Percentiles rank a stretch among this genome's conserved stretches.
Evolutionary conservation across 2,329 filamentous ascomycete genomes (phyloP).

Genomic region (Penicillium freii): DNA sequence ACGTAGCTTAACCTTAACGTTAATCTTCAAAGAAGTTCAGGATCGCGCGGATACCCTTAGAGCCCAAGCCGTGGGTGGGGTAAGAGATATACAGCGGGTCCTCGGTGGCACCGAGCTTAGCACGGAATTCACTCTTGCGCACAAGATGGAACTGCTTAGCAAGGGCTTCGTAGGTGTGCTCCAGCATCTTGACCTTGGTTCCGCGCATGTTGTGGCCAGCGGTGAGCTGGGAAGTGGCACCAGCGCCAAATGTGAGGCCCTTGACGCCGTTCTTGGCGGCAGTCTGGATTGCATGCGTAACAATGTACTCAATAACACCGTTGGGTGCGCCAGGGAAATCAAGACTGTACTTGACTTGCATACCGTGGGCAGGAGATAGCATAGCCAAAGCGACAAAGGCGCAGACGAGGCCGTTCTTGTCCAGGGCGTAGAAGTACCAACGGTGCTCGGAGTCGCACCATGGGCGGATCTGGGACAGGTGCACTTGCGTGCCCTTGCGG

Average conservation of each 20-base stretch:
- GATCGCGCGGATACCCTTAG: conserved; percentile 78
- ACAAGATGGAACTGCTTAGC: conserved; percentile 78
- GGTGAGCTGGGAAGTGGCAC: conserved; percentile 70
- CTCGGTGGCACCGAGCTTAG: conserved; percentile 82
- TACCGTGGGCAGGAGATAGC: conserved; percentile 76
- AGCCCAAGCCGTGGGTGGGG: conserved; percentile 78
- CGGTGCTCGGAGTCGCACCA: conserved; percentile 83
- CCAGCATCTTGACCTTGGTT: conserved; percentile 74
- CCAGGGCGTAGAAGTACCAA: conserved; percentile 79
- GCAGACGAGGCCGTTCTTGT: conserved; percentile 67
- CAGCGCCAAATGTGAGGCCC: conserved; percentile 81
- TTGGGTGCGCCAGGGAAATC: conserved; percentile 87
- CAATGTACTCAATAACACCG: conserved; percentile 80
- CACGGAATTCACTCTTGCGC: conserved; percentile 83
- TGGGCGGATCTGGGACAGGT: conserved; percentile 83
- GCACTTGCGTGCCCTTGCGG: conserved; percentile 82
- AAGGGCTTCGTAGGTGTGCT: conserved; percentile 76
- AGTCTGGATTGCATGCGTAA: conserved; percentile 67
- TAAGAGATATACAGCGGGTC: conserved; percentile 89
- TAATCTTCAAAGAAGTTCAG: conserved; percentile 80
- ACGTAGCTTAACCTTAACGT: conserved; percentile 40
- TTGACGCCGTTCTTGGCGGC: conserved; percentile 59
- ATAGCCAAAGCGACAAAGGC: conserved; percentile 81
- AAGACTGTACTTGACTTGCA: conserved; percentile 94
- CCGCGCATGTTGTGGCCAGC: conserved; percentile 80